These are phyloP conservation scores for Vitellaria paradoxa DNA, from an alignment of 179 eudicot genomes.

Conservation along the genomic window DNA sequence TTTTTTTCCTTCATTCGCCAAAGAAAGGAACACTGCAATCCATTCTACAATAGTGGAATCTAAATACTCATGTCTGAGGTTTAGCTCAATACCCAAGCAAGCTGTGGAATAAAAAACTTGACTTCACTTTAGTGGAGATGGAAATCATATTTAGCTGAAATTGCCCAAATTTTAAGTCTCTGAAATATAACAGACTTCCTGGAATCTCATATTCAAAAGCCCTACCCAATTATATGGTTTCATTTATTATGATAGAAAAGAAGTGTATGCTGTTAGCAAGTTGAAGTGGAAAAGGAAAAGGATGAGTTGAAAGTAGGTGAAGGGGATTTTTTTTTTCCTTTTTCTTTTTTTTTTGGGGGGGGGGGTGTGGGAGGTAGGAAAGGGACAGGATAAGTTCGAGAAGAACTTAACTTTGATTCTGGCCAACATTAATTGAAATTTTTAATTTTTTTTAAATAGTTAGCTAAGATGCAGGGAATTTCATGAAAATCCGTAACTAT, in stretches of 20 bases:
- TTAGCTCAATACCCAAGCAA: background rate
- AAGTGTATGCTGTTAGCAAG: background rate
- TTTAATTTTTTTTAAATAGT: background rate
- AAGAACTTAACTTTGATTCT: background rate
- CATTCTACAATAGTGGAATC: background rate
- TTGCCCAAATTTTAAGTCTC: background rate
- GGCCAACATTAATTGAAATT: background rate
- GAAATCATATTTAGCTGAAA: background rate
- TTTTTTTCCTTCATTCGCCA: too few relatives aligned
- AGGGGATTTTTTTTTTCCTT: too few relatives aligned
- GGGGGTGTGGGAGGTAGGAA: too few relatives aligned
- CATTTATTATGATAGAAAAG: background rate
- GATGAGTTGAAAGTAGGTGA: too few relatives aligned
- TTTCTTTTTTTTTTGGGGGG: too few relatives aligned
- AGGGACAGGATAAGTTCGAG: too few relatives aligned
- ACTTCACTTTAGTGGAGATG: too few relatives aligned
- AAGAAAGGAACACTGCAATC: background rate
- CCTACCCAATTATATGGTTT: background rate
- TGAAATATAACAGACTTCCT: background rate
- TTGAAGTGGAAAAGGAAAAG: background rate
- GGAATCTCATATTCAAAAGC: background rate
- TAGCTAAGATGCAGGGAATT: slow-evolving; percentile 4
- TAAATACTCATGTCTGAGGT: background rate
- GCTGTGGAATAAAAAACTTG: background rate
- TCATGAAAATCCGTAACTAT: background rate